Percentiles rank a stretch among this genome's conserved stretches.
Evolutionary conservation across 192 early-diverging fungal genomes (phyloP).

Genomic region (Podila clonocystis): DNA sequence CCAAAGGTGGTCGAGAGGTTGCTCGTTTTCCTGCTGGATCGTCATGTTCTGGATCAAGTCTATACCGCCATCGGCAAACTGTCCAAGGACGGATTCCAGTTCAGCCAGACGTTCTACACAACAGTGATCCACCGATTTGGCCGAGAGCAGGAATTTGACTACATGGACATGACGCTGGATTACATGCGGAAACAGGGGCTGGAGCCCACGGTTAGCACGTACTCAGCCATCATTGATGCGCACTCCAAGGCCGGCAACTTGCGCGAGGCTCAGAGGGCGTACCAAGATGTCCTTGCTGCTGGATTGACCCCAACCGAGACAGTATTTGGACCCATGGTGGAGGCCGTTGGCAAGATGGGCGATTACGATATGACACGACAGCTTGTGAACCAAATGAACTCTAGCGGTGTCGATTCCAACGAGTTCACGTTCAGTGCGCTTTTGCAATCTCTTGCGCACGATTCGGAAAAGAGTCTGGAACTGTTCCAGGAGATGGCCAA

Average conservation of each 20-base stretch:
- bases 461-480: constrained; percentile 3
- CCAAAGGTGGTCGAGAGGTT: constrained; percentile 22
- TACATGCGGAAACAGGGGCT: constrained; percentile 39
- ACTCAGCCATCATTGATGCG: constrained; percentile 41
- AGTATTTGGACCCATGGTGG: constrained; percentile 37
- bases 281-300: constrained; percentile 36
- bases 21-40: constrained; percentile 32
- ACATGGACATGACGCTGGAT: constrained; percentile 33
- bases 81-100: constrained; percentile 13
- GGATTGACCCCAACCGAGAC: constrained; percentile 17
- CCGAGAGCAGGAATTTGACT: constrained; percentile 25
- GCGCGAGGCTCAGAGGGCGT: constrained; percentile 32
- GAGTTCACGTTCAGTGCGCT: constrained; percentile 41
- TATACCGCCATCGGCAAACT: constrained; percentile 9
- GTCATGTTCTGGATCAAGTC: constrained; percentile 18
- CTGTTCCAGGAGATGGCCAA: constrained; percentile 39
- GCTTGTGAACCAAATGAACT: constrained; percentile 45
- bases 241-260: constrained; percentile 46
- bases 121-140: constrained; percentile 43
- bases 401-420: constrained; percentile 33
- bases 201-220: constrained; percentile 28
- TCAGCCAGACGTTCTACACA: constrained; percentile 33
- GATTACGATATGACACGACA: constrained; percentile 45
- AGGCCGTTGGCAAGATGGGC: constrained; percentile 47
- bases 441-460: constrained; percentile 26